These are phyloP conservation scores for Neodidymelliopsis sp. DNA, from an alignment of 2,329 filamentous ascomycete species.

Conservation along the genomic window DNA sequence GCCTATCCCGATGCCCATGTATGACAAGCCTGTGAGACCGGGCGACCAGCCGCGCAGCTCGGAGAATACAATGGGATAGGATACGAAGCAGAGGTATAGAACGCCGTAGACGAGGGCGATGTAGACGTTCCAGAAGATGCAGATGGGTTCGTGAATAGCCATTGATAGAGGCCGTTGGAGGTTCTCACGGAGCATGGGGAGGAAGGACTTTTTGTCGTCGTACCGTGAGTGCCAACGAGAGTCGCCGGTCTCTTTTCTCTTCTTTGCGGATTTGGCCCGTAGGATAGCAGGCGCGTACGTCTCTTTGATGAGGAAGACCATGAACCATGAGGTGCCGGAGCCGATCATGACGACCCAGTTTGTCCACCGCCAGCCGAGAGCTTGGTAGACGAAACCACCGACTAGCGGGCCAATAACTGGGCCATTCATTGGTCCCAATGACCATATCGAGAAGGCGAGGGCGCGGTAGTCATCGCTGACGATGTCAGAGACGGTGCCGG, in stretches of 20 bases:
- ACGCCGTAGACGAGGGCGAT: slow-evolving; percentile 83
- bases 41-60: slow-evolving; percentile 78
- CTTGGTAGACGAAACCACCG: slow-evolving; percentile 80
- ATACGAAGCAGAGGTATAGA: slow-evolving; percentile 88
- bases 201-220: slow-evolving; percentile 72
- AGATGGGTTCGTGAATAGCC: slow-evolving; percentile 83
- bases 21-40: slow-evolving; percentile 77
- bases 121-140: slow-evolving; percentile 77
- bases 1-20: slow-evolving; percentile 73
- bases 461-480: slow-evolving; percentile 81
- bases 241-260: slow-evolving; percentile 78
- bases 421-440: slow-evolving; percentile 84
- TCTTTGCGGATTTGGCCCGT: slow-evolving; percentile 71
- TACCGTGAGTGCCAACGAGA: slow-evolving; percentile 80
- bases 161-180: slow-evolving; percentile 80
- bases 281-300: slow-evolving; percentile 80
- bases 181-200: slow-evolving; percentile 74
- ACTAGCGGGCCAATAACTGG: slow-evolving; percentile 68
- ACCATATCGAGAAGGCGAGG: slow-evolving; percentile 83
- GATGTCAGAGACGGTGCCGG: slow-evolving; percentile 84
- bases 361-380: slow-evolving; percentile 87
- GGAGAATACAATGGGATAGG: slow-evolving; percentile 84
- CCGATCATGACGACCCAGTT: slow-evolving; percentile 75
- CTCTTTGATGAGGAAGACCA: slow-evolving; percentile 70
- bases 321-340: slow-evolving; percentile 65